phyloP scores from a whole-genome alignment of 805 yeast genomes.

The Isabelozyma heimii region DNA sequence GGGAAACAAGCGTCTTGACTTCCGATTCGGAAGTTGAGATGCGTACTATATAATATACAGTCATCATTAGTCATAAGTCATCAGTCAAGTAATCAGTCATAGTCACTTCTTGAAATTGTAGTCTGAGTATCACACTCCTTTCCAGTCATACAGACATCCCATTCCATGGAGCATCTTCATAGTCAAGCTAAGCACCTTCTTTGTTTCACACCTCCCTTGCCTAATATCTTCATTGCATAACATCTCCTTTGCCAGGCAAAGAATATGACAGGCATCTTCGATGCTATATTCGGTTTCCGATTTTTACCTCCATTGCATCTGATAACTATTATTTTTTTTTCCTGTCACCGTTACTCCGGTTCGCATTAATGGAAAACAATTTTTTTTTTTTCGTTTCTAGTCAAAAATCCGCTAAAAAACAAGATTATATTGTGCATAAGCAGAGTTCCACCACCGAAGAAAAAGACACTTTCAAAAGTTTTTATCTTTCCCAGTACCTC shows the following conservation, averaged over 20 bases:
- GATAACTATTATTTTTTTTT: not conserved
- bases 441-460: not conserved
- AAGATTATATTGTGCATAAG: too few relatives aligned
- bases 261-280: too few relatives aligned
- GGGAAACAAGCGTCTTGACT: conserved; percentile 23
- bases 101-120: too few relatives aligned
- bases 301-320: not conserved
- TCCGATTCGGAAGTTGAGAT: conserved; percentile 16
- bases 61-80: not conserved
- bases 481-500: not conserved
- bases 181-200: too few relatives aligned
- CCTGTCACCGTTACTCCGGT: not conserved
- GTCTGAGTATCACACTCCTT: too few relatives aligned
- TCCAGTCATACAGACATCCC: too few relatives aligned
- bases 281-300: too few relatives aligned
- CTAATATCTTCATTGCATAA: too few relatives aligned
- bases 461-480: too few relatives aligned
- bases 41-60: not conserved
- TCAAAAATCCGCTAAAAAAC: not conserved
- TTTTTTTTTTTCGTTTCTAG: not conserved
- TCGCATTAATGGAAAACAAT: not conserved
- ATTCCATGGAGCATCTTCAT: too few relatives aligned
- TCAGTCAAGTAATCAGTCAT: not conserved
- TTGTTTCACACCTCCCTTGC: too few relatives aligned
- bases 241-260: too few relatives aligned